Evolutionary conservation across 164 flowering plant species (phyloP).

Genomic region (Piper betle): DNA sequence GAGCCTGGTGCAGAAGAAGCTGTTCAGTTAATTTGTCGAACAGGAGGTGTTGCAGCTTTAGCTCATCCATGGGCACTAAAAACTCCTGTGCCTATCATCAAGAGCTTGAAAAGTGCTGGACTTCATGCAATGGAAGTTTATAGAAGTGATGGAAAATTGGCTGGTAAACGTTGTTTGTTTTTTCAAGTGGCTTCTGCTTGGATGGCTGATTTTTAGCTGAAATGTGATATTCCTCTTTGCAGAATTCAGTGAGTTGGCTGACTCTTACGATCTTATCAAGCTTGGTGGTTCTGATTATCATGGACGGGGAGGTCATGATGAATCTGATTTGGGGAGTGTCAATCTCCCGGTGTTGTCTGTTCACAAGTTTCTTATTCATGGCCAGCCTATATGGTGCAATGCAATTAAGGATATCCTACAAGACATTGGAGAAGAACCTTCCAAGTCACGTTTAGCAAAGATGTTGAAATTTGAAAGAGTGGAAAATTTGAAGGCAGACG

Average conservation of each 20-base stretch:
- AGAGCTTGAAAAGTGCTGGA: conserved; percentile 67
- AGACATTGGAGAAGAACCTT: conserved; percentile 46
- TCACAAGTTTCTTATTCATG: conserved; percentile 62
- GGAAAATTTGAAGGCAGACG: conserved; percentile 17
- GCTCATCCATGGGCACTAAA: conserved; percentile 95
- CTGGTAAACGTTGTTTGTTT: conserved; percentile 30
- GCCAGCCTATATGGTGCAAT: conserved; percentile 71
- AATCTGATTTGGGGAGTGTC: conserved; percentile 75
- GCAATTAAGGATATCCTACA: conserved; percentile 43
- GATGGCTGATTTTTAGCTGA: no score
- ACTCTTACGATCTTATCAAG: conserved; percentile 57
- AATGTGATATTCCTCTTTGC: conserved; percentile 6
- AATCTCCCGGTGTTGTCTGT: conserved; percentile 49
- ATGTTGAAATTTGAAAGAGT: conserved; percentile 38
- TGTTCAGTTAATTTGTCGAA: conserved; percentile 48
- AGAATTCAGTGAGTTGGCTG: conserved; percentile 71
- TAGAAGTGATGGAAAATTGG: conserved; percentile 77
- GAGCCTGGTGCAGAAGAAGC: conserved; percentile 78
- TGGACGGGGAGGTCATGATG: conserved; percentile 62
- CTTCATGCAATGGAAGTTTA: conserved; percentile 88
- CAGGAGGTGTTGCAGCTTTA: conserved; percentile 70
- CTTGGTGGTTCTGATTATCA: conserved; percentile 95
- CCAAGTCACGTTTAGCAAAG: conserved; percentile 35
- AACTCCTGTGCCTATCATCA: conserved; percentile 47
- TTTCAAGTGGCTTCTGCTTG: no score